phyloP scores from a whole-genome alignment of 2,329 filamentous ascomycete genomes.

The Calonectria hongkongensis region DNA sequence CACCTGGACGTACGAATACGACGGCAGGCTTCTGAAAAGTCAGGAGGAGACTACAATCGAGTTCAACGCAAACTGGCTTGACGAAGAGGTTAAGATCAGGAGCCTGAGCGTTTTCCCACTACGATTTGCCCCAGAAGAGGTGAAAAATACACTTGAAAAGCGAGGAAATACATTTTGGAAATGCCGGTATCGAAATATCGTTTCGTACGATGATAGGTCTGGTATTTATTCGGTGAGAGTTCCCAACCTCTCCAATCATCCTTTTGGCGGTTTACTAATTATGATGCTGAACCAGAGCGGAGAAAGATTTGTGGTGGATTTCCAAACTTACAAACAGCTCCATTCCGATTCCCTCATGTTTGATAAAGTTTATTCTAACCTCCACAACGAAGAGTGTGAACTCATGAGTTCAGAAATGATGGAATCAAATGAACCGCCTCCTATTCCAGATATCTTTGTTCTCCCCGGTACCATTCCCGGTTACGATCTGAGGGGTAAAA shows the following conservation, averaged over 20 bases:
- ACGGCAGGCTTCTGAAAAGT: background rate
- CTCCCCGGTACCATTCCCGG: slow-evolving; percentile 15
- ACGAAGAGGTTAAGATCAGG: slow-evolving; percentile 1
- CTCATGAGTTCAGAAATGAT: slow-evolving; percentile 4
- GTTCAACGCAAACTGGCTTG: slow-evolving; percentile 2
- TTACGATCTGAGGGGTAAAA: slow-evolving; percentile 35
- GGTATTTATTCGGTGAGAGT: slow-evolving; percentile 5
- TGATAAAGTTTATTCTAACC: background rate
- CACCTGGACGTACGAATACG: background rate
- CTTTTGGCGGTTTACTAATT: background rate
- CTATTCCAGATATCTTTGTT: slow-evolving; percentile 10
- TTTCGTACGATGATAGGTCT: slow-evolving; percentile 2
- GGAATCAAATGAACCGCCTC: slow-evolving; percentile 4
- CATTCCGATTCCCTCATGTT: slow-evolving; percentile 3
- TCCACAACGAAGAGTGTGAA: background rate
- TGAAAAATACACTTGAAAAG: background rate
- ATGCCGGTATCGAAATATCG: slow-evolving; percentile 24
- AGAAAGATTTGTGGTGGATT: slow-evolving; percentile 28
- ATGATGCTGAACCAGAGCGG: background rate
- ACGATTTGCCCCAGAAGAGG: background rate
- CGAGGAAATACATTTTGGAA: slow-evolving; percentile 28
- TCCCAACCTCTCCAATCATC: rapidly evolving
- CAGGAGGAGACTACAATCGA: background rate
- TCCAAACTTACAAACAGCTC: slow-evolving; percentile 17
- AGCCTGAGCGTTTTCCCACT: slow-evolving; percentile 7